Conservation (phyloP, 2,329 filamentous ascomycete species). For the Beauveria sp. region DNA sequence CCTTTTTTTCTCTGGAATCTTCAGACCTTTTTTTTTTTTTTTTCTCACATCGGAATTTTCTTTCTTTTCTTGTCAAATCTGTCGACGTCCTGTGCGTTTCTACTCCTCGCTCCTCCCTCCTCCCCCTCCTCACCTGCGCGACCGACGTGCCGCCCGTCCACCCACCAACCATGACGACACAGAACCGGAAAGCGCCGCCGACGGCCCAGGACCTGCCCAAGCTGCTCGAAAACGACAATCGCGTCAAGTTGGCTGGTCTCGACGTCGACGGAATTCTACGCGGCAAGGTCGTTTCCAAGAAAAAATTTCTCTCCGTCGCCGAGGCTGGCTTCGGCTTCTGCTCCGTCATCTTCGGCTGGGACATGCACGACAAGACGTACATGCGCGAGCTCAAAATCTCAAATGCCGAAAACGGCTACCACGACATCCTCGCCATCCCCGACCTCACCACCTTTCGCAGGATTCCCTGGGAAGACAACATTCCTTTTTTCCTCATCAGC, state of each 20-base stretch:
- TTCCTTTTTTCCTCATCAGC: constrained; percentile 68
- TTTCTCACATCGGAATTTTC: not conserved
- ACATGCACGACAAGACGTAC: constrained; percentile 80
- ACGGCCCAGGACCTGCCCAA: constrained; percentile 55
- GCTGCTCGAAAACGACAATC: constrained; percentile 41
- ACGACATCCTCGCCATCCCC: constrained; percentile 65
- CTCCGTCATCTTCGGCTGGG: constrained; percentile 79
- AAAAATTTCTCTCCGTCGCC: constrained; percentile 71
- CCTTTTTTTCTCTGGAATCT: not conserved
- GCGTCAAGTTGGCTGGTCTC: constrained; percentile 53
- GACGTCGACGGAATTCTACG: constrained; percentile 72
- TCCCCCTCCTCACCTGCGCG: not conserved
- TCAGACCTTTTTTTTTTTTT: not conserved
- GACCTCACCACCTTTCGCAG: constrained; percentile 64
- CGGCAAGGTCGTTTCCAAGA: constrained; percentile 75
- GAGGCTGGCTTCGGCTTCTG: constrained; percentile 75
- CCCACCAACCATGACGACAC: constrained; percentile 13
- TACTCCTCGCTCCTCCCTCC: not conserved
- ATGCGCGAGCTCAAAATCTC: constrained; percentile 68
- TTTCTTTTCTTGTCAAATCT: not conserved
- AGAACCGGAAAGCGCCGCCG: constrained; percentile 27
- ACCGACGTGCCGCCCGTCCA: not conserved
- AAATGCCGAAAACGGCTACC: constrained; percentile 73
- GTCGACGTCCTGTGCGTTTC: not conserved
- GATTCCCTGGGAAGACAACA: constrained; percentile 72